phyloP scores from a whole-genome alignment of 495 filamentous ascomycete species.

The Amorphotheca resinae region DNA sequence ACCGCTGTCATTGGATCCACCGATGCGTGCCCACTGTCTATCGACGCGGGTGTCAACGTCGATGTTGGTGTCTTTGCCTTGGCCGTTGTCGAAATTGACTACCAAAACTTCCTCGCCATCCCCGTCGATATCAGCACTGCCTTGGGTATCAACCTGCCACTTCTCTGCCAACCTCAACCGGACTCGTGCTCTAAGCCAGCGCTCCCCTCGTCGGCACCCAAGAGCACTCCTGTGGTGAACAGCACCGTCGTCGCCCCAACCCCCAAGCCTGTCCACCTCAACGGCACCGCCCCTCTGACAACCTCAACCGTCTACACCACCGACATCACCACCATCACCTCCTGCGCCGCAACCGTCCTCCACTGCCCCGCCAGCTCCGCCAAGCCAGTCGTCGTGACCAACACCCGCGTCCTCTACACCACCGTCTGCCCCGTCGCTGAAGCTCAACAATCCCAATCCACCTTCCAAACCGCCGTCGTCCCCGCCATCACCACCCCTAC shows the following conservation, averaged over 20 bases:
- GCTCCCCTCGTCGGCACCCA: not conserved
- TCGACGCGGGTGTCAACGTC: conserved; percentile 26
- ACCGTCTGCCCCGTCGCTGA: conserved; percentile 18
- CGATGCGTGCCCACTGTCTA: conserved; percentile 17
- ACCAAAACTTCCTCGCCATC: conserved; percentile 24
- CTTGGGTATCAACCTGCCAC: conserved; percentile 24
- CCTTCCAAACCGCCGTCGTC: not conserved
- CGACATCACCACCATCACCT: conserved; percentile 14
- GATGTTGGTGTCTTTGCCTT: conserved; percentile 27
- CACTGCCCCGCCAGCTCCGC: conserved; percentile 21
- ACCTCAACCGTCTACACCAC: conserved; percentile 10
- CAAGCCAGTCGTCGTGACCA: conserved; percentile 15
- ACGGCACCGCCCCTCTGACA: conserved; percentile 3
- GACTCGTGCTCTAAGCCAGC: not conserved
- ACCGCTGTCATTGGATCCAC: conserved; percentile 25
- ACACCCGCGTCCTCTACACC: conserved; percentile 19
- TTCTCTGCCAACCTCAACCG: conserved; percentile 19
- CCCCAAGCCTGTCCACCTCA: not conserved
- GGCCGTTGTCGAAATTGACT: conserved; percentile 25
- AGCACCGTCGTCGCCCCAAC: too few relatives aligned
- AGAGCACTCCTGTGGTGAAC: too few relatives aligned
- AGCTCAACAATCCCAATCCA: not conserved
- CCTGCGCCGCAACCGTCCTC: conserved; percentile 18
- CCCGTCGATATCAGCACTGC: conserved; percentile 29
- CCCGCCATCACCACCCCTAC: not conserved